Conservation (phyloP, 2,329 filamentous ascomycete genomes). For the Trichoderma brevicompactum region DNA sequence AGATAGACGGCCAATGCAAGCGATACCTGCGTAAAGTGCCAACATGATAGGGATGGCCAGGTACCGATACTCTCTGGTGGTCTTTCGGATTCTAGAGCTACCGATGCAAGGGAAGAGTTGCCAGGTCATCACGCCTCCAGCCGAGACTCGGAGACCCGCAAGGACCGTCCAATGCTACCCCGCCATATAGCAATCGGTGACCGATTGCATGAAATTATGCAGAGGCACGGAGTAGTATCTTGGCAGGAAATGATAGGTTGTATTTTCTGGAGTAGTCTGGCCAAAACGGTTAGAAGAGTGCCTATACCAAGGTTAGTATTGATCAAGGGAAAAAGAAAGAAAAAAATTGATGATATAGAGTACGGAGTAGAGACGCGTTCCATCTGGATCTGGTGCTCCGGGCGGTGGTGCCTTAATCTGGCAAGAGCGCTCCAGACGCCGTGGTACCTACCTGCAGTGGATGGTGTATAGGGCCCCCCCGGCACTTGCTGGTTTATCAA, state of each 20-base stretch:
- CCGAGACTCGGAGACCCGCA: constrained; percentile 17
- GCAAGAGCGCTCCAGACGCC: too few species aligned
- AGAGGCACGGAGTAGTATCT: neutral
- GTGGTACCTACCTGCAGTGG: too few species aligned
- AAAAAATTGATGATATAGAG: too few species aligned
- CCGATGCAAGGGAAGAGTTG: neutral
- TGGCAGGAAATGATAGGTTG: neutral
- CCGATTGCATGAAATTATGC: neutral
- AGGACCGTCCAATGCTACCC: neutral
- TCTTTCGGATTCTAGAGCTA: neutral
- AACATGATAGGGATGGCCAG: neutral
- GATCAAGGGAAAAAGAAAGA: too few species aligned
- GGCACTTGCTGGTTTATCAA: too few species aligned
- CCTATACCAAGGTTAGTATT: too few species aligned
- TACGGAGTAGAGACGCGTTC: too few species aligned
- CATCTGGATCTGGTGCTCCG: too few species aligned
- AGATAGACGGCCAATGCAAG: neutral
- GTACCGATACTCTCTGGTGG: neutral
- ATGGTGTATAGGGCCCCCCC: too few species aligned
- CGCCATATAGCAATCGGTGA: neutral
- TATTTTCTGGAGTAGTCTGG: neutral
- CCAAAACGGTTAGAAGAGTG: too few species aligned
- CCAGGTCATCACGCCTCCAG: constrained; percentile 20
- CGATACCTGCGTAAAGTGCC: constrained; percentile 2
- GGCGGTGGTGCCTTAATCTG: too few species aligned